Base-by-base conservation (phyloP, 2,329 filamentous ascomycete genomes). In the Sporothrix humicola region DNA sequence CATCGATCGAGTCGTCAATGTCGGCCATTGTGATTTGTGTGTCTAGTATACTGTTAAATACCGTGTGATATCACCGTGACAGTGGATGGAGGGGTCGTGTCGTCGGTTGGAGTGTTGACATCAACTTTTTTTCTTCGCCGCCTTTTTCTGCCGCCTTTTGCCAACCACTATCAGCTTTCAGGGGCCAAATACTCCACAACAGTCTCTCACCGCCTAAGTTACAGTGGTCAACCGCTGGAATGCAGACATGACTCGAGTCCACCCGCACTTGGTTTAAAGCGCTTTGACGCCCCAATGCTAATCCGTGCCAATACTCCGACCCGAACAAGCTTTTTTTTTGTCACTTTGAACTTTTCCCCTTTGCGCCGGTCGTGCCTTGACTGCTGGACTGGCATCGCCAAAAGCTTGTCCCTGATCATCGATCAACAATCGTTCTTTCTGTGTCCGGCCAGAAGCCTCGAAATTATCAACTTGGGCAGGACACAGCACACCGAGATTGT, bases 1-100 rank as follows among this genome's bases (percentile, higher is more conserved):
- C 79, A 31, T 84, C 82, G 77, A 89, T 82, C 46, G 85, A 84
- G 81, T 90, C 88, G 80, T 76, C 74, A 31, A 72, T 72, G 70
- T 85, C 82, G 65, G 66, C 37, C 77, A 80, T 80, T 58, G 75
- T 76, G 75, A n/a, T 17, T 23, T 42, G 17, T 52, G 63, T 23
- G 10, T 10, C 2, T 52, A 9, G 44, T 46, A 1, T n/a, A 48
- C 2, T 15, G 37, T 23, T 26, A 8, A 58, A 17, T 26, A 15
- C 13, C 56, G 56, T 59, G 8, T 59, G 8, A 13, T 61, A n/a
- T 13, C 15, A 48, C 46, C 9, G 46, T 48, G 31, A 7, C 46
- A 13, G 46, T 48, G 10, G 46, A 48, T 44, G 44, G 59, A 52
- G 26, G 23, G 63, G 59, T 20, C 23, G 58, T 46, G n/a, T 63